Base-by-base conservation (phyloP, 2,329 filamentous ascomycete species). In the Fusarium floridanum region DNA sequence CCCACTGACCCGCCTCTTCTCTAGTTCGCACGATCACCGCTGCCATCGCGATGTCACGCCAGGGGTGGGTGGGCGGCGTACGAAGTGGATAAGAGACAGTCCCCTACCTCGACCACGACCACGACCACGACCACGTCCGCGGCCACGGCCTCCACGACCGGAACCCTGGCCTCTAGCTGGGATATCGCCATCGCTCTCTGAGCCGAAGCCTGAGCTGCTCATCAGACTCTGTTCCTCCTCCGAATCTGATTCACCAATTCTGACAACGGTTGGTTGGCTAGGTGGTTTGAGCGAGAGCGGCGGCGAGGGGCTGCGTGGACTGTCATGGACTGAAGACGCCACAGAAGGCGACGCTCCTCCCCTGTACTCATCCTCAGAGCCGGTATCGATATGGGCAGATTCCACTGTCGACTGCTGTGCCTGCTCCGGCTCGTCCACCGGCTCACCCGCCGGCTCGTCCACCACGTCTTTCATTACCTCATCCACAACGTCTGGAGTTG, bases 181-280 rank as follows among this genome's bases (percentile, higher is more conserved):
- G 41, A 80, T 80, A 57, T 80, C 78, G 9, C 61, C 69, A 36
- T 70, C 76, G 14, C 71, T 78, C 27, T 68, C 76, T 16, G 77
- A 77, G 27, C 63, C 64, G 34, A 66, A 41, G 16, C 45, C 20
- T 4, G 70, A 75, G 37, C 34, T 65, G 45, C 48, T 48, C 24
- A n/a, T 24, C 7, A 34, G 65, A 27, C 62, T 73, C 4, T 66
- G 36, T 34, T 67, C 77, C 34, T 29, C 66, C 61, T 78, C 77
- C 6, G 74, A 73, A 16, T 77, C 77, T 8, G 77, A 76, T 56
- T 78, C 77, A 5, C 75, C 73, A 43, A 79, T 77, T 24, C 77
- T 70, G 17, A 79, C 77, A 41, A 79, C 61, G 6, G 77, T 79
- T 11, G 72, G 70, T 12, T 77, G 71, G 11, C 48, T 55, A 20